These are phyloP conservation scores for Scortechinia acanthostroma DNA, from an alignment of 2,329 filamentous ascomycete genomes.

Conservation along the genomic window DNA sequence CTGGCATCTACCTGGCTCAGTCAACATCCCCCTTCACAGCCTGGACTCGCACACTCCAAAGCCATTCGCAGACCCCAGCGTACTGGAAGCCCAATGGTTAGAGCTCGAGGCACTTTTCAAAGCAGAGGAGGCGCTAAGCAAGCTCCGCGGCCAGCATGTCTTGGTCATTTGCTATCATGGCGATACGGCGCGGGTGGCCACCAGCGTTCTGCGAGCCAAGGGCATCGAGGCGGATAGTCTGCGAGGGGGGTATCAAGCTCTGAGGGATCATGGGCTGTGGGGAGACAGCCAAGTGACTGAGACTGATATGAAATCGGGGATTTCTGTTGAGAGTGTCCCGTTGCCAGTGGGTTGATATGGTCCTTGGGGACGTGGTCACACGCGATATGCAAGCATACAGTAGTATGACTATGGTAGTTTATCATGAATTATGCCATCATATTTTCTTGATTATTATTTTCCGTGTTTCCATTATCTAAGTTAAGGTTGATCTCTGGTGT, in stretches of 20 bases:
- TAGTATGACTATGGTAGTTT: too few species aligned
- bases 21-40: slow-evolving; percentile 29
- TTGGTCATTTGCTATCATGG: slow-evolving; percentile 44
- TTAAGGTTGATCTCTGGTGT: too few species aligned
- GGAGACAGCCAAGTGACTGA: too few species aligned
- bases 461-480: too few species aligned
- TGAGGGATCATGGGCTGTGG: not conserved
- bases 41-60: slow-evolving; percentile 21
- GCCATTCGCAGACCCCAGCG: slow-evolving; percentile 34
- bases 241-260: slow-evolving; percentile 24
- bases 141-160: slow-evolving; percentile 21
- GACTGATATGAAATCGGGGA: too few species aligned
- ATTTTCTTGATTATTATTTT: too few species aligned
- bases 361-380: too few species aligned
- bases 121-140: slow-evolving; percentile 7
- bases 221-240: slow-evolving; percentile 36
- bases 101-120: slow-evolving; percentile 33
- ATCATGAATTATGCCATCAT: too few species aligned
- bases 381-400: too few species aligned
- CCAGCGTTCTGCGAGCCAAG: slow-evolving; percentile 41
- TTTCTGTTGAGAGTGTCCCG: too few species aligned
- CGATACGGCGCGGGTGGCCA: slow-evolving; percentile 42
- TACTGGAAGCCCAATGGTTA: slow-evolving; percentile 35
- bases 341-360: too few species aligned
- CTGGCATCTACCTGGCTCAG: slow-evolving; percentile 18